These are phyloP conservation scores for Atkinsonella texensis DNA, from an alignment of 2,329 filamentous ascomycete species.

Conservation along the genomic window DNA sequence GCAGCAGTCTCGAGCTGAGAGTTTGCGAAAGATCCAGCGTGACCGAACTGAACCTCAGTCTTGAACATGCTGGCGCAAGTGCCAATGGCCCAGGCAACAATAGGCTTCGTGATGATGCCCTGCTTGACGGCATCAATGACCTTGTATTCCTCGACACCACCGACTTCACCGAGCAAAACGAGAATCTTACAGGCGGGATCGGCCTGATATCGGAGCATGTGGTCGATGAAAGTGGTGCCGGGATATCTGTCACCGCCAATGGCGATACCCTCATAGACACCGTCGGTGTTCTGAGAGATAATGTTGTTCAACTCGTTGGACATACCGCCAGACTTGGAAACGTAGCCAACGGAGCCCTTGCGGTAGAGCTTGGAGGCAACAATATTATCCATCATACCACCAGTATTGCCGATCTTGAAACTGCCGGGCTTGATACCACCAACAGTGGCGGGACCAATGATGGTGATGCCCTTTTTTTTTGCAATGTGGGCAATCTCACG, in stretches of 20 bases:
- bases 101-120: conserved; percentile 92
- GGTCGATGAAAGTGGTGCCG: conserved; percentile 98
- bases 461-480: conserved; percentile 97
- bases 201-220: conserved; percentile 89
- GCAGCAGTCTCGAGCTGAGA: conserved; percentile 96
- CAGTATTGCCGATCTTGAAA: conserved; percentile 99
- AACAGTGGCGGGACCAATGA: conserved; percentile 95
- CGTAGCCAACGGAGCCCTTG: conserved; percentile 95
- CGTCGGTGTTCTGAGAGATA: conserved; percentile 88
- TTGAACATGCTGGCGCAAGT: conserved; percentile 99
- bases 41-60: conserved; percentile 98
- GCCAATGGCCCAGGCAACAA: conserved; percentile 98
- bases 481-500: conserved; percentile 96
- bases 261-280: conserved; percentile 97
- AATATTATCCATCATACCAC: conserved; percentile 99
- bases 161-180: conserved; percentile 90
- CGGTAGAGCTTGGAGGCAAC: conserved; percentile 99
- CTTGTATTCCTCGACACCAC: conserved; percentile 99
- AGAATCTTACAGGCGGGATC: conserved; percentile 98
- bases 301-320: conserved; percentile 99
- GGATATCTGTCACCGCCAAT: conserved; percentile 99
- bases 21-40: conserved; percentile 98
- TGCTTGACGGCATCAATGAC: conserved; percentile 97
- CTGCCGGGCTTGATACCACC: conserved; percentile 98
- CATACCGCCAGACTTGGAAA: conserved; percentile 99